Evolutionary conservation across 1,284 basidiomycete species (phyloP).

Genomic region (Exsudoporus floridanus): DNA sequence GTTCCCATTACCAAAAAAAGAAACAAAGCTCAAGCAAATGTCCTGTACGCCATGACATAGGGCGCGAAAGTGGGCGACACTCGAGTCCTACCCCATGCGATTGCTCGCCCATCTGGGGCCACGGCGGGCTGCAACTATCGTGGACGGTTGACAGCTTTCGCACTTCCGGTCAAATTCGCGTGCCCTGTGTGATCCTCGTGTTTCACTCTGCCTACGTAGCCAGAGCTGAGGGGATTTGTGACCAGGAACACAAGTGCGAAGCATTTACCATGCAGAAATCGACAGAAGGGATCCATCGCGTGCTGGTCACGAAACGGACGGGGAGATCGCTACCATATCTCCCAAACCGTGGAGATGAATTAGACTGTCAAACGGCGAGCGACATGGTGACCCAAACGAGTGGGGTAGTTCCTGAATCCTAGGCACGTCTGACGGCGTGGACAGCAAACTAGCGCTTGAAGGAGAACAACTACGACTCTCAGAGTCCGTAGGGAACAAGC

Average conservation of each 20-base stretch:
- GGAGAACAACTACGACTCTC: slow-evolving; percentile 4
- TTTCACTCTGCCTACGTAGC: neutral
- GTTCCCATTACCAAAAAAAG: too few species aligned
- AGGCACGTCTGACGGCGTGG: neutral
- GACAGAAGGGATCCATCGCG: neutral
- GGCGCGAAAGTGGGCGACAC: neutral
- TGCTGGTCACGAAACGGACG: neutral
- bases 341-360: neutral
- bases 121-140: neutral
- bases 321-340: neutral
- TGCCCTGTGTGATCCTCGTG: neutral
- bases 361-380: neutral
- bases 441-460: neutral
- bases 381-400: neutral
- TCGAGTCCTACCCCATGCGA: neutral
- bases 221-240: neutral
- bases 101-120: neutral
- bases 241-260: neutral
- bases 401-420: slow-evolving; percentile 1
- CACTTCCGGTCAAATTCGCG: neutral
- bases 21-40: too few species aligned
- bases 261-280: neutral
- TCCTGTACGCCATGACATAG: too few species aligned
- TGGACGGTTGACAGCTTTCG: neutral
- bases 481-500: neutral